These are phyloP conservation scores for Erodium trifolium DNA, from an alignment of 441 rosid genomes.

Conservation along the genomic window DNA sequence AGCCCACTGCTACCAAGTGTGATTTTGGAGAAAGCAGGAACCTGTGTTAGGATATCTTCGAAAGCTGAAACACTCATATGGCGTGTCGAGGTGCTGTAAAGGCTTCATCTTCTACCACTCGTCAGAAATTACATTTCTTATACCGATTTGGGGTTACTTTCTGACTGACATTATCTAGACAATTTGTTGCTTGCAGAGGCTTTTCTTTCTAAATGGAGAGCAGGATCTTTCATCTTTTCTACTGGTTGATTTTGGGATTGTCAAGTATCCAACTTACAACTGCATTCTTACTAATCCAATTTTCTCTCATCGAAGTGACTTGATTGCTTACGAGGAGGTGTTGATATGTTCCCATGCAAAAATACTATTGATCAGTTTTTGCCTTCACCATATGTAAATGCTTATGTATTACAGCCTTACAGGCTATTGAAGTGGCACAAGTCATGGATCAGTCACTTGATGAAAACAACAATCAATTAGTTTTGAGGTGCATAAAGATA, in stretches of 20 bases:
- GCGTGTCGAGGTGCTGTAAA: constrained; percentile 68
- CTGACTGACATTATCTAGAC: constrained; percentile 9
- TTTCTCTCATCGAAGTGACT: constrained; percentile 37
- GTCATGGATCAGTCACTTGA: constrained; percentile 81
- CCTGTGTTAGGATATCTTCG: constrained; percentile 46
- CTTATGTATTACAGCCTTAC: constrained; percentile 21
- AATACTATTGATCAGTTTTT: constrained; percentile 10
- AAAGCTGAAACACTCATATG: constrained; percentile 60
- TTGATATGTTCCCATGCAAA: constrained; percentile 23
- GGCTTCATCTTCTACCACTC: neutral
- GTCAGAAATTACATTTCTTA: neutral
- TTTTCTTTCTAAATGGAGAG: constrained; percentile 85
- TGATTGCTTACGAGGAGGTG: constrained; percentile 94
- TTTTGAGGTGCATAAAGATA: constrained; percentile 51
- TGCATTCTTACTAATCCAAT: constrained; percentile 56
- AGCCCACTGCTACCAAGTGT: constrained; percentile 42
- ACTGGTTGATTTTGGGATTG: constrained; percentile 68
- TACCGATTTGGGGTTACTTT: constrained; percentile 9
- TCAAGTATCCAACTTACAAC: constrained; percentile 65
- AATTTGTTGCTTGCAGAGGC: constrained; percentile 51
- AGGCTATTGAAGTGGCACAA: constrained; percentile 93
- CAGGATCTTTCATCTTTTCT: constrained; percentile 79
- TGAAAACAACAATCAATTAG: constrained; percentile 36
- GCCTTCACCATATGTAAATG: constrained; percentile 17
- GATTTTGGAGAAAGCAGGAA: constrained; percentile 49